A percentile compares a stretch with the other conserved stretches of the same genome.
Conservation (phyloP, 805 yeast species). For the Saturnispora gosingensis region DNA sequence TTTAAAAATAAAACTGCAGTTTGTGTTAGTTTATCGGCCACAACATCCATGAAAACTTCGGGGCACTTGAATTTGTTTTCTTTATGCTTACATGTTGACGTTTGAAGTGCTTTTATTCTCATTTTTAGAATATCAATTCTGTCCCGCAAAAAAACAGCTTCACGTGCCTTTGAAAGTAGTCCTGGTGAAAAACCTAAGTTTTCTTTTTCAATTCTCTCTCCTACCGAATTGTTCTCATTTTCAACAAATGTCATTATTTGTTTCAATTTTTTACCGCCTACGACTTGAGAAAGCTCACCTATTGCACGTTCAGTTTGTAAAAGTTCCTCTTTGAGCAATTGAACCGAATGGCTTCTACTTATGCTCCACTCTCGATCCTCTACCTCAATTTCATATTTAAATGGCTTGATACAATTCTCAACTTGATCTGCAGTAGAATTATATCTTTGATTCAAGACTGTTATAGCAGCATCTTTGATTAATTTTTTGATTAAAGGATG, state of each 20-base stretch:
- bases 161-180: conserved; percentile 67
- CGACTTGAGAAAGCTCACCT: conserved; percentile 47
- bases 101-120: conserved; percentile 67
- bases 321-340: conserved; percentile 72
- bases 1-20: conserved; percentile 89
- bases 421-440: conserved; percentile 96
- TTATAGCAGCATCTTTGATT: conserved; percentile 75
- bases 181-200: conserved; percentile 78
- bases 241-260: conserved; percentile 73
- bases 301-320: conserved; percentile 67
- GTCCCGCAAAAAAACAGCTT: conserved; percentile 71
- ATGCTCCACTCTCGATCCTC: conserved; percentile 90
- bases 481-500: conserved; percentile 83
- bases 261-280: conserved; percentile 76
- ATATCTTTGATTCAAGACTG: conserved; percentile 68
- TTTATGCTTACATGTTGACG: conserved; percentile 66
- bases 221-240: conserved; percentile 31
- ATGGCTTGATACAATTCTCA: conserved; percentile 96
- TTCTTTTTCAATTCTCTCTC: conserved; percentile 45
- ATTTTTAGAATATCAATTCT: conserved; percentile 60
- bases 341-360: conserved; percentile 70
- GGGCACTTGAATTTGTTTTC: conserved; percentile 89
- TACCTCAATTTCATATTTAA: conserved; percentile 91
- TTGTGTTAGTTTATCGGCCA: conserved; percentile 81
- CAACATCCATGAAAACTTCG: conserved; percentile 86